phyloP scores from a whole-genome alignment of 202 grass and related monocot genomes.

The Setaria viridis region DNA sequence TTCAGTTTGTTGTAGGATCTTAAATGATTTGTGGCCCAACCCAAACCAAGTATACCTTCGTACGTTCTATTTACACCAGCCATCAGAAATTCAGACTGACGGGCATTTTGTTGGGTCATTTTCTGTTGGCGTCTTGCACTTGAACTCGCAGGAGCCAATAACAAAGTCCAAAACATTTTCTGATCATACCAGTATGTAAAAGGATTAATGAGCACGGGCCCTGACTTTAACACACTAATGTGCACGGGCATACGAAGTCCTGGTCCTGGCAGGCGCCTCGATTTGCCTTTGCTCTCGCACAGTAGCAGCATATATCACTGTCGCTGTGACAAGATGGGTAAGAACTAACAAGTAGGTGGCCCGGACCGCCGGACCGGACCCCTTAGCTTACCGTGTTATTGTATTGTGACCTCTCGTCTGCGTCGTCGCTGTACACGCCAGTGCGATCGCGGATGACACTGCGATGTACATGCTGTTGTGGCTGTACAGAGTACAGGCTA shows the following conservation, averaged over 20 bases:
- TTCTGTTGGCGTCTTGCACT: neutral
- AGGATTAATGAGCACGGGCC: neutral
- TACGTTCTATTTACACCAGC: neutral
- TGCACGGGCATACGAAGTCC: neutral
- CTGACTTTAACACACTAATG: neutral
- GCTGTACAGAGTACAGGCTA: neutral
- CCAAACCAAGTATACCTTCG: neutral
- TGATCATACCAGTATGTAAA: neutral
- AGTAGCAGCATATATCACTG: neutral
- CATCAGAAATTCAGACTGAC: neutral
- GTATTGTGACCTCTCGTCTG: neutral
- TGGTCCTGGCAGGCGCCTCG: neutral
- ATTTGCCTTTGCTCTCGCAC: neutral
- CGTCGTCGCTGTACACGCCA: neutral
- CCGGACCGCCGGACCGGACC: neutral
- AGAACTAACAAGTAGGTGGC: neutral
- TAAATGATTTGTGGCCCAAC: neutral
- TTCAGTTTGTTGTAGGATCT: no score
- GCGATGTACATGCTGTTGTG: neutral
- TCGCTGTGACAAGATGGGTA: slow-evolving; percentile 20
- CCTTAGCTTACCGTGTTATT: neutral
- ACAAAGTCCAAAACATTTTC: neutral
- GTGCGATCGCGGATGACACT: neutral
- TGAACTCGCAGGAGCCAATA: neutral
- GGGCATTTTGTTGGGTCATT: neutral